These are phyloP conservation scores for Metschnikowia chrysomelidarum DNA, from an alignment of 805 yeast species.

Conservation along the genomic window DNA sequence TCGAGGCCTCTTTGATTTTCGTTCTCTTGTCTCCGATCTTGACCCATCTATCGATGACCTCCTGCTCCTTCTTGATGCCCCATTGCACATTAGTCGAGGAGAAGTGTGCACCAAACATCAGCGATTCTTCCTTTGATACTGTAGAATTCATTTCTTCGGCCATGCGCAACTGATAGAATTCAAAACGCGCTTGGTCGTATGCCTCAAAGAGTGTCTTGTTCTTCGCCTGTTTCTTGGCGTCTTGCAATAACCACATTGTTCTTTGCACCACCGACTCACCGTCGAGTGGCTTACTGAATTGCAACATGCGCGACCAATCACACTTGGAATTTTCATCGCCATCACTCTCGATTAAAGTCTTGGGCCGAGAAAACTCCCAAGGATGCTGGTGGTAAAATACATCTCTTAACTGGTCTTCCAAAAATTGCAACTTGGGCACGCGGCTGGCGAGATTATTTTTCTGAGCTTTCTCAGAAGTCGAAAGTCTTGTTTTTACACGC, in stretches of 20 bases:
- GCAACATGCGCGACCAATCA: constrained; percentile 82
- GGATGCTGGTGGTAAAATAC: constrained; percentile 92
- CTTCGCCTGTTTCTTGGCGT: constrained; percentile 18
- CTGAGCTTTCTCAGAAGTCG: constrained; percentile 33
- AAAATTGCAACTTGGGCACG: constrained; percentile 53
- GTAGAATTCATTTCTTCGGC: constrained; percentile 73
- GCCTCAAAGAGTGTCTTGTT: constrained; percentile 52
- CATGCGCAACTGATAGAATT: constrained; percentile 84
- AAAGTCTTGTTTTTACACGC: constrained; percentile 47
- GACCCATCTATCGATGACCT: constrained; percentile 70
- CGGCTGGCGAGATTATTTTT: constrained; percentile 42
- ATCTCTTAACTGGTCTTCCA: constrained; percentile 80
- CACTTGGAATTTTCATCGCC: constrained; percentile 53
- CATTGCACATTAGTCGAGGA: constrained; percentile 58
- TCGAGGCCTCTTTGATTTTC: constrained; percentile 49
- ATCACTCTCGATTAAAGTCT: constrained; percentile 71
- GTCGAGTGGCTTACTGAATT: constrained; percentile 69
- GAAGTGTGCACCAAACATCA: constrained; percentile 80
- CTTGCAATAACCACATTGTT: constrained; percentile 37
- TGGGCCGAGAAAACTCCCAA: constrained; percentile 95
- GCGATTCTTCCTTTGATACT: constrained; percentile 78
- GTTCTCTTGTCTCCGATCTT: constrained; percentile 65
- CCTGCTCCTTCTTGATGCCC: constrained; percentile 72
- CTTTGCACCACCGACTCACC: constrained; percentile 67
- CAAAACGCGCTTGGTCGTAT: constrained; percentile 82